These are phyloP conservation scores for Globisporangium orthogonon DNA, from an alignment of 352 stramenopile genomes.

Conservation along the genomic window DNA sequence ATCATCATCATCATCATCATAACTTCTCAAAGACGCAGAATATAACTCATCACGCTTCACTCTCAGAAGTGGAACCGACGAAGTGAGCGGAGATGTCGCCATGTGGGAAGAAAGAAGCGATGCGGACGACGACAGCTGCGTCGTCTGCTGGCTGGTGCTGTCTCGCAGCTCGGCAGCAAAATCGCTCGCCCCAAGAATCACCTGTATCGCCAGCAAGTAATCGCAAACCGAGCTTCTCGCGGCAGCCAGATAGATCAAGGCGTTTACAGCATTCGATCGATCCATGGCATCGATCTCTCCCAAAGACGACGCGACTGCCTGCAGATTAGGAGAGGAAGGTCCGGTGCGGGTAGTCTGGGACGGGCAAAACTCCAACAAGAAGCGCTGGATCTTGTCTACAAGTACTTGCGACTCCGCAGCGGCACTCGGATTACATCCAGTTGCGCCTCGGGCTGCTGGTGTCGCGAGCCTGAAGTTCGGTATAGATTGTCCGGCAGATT, in stretches of 20 bases:
- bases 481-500: not conserved
- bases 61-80: conserved; percentile 23
- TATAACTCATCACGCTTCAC: conserved; percentile 5
- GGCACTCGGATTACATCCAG: conserved; percentile 5
- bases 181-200: conserved; percentile 44
- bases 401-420: conserved; percentile 14
- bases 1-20: conserved; percentile 1
- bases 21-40: not conserved
- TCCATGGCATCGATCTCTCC: conserved; percentile 25
- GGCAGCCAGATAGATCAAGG: conserved; percentile 45
- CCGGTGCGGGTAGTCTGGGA: conserved; percentile 5
- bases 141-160: not conserved
- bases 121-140: not conserved
- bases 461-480: not conserved
- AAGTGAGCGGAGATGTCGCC: conserved; percentile 12
- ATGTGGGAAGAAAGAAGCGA: conserved; percentile 16
- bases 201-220: conserved; percentile 44
- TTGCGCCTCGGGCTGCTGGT: not conserved
- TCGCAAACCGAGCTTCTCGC: conserved; percentile 43
- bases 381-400: conserved; percentile 32
- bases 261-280: conserved; percentile 46
- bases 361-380: conserved; percentile 39
- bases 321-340: conserved; percentile 28
- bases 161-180: conserved; percentile 18
- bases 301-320: conserved; percentile 14